Conservation (phyloP, 1,284 basidiomycete genomes). For the Leccinum pachyderme region DNA sequence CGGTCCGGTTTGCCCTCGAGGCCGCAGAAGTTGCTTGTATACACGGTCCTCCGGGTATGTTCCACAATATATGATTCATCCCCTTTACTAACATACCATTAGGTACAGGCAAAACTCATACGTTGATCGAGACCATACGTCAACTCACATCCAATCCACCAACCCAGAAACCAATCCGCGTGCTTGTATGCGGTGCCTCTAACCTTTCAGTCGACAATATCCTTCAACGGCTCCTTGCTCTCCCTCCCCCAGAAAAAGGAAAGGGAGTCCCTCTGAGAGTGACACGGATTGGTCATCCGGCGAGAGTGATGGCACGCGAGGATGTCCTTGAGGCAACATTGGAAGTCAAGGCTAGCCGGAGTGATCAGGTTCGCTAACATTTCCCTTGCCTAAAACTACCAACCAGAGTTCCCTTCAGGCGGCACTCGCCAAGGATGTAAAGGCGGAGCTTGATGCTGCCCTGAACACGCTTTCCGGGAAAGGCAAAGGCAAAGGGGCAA, state of each 20-base stretch:
- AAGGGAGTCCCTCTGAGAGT: constrained; percentile 50
- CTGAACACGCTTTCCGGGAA: constrained; percentile 71
- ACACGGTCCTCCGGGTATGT: constrained; percentile 89
- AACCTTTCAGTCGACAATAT: constrained; percentile 93
- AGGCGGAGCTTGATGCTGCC: constrained; percentile 74
- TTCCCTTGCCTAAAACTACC: not conserved
- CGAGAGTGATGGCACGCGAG: constrained; percentile 78
- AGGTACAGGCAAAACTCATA: constrained; percentile 93
- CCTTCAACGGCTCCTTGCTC: constrained; percentile 72
- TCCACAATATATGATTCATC: not conserved
- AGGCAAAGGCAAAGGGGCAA: constrained; percentile 75
- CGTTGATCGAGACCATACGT: constrained; percentile 86
- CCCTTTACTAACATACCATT: constrained; percentile 5
- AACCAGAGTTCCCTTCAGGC: constrained; percentile 42
- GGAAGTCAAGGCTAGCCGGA: constrained; percentile 81
- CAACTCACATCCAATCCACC: constrained; percentile 64
- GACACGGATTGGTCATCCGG: constrained; percentile 90
- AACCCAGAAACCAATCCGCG: constrained; percentile 45
- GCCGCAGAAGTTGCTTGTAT: constrained; percentile 85
- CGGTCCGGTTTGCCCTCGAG: constrained; percentile 72
- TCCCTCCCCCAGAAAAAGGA: constrained; percentile 44
- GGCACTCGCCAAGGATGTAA: constrained; percentile 80
- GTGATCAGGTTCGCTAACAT: constrained; percentile 58
- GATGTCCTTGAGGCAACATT: constrained; percentile 76
- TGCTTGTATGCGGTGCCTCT: constrained; percentile 89